Conservation (phyloP, 768 basidiomycete genomes). For the Pleurotus giganteus region DNA sequence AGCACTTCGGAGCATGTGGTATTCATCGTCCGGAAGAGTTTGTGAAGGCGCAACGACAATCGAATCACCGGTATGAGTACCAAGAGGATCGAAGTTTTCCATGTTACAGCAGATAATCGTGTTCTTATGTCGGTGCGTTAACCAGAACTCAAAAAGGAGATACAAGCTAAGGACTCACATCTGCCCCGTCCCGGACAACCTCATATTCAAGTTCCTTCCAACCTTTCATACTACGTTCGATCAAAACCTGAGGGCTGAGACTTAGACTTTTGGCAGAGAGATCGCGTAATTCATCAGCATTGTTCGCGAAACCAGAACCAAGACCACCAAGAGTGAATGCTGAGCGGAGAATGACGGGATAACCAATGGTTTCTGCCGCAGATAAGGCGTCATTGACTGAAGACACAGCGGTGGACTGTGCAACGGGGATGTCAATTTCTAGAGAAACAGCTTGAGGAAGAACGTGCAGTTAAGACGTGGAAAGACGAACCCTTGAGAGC, state of each 20-base stretch:
- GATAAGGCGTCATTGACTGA: constrained; percentile 88
- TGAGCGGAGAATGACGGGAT: constrained; percentile 95
- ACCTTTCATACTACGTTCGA: constrained; percentile 98
- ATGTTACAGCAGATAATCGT: constrained; percentile 99
- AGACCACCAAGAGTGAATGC: constrained; percentile 98
- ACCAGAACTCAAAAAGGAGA: constrained; percentile 11
- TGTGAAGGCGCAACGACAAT: constrained; percentile 99
- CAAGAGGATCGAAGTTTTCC: constrained; percentile 99
- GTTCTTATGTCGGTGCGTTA: constrained; percentile 51
- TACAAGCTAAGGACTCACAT: constrained; percentile 65
- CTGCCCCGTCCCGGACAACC: constrained; percentile 96
- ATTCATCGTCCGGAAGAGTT: constrained; percentile 95
- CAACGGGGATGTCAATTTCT: constrained; percentile 98
- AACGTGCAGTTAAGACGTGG: neutral
- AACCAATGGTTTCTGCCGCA: constrained; percentile 90
- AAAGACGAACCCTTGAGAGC: constrained; percentile 81
- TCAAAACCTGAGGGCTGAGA: constrained; percentile 92
- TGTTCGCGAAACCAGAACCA: constrained; percentile 95
- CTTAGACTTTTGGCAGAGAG: constrained; percentile 88
- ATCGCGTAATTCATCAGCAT: constrained; percentile 92
- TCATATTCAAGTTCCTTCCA: constrained; percentile 99
- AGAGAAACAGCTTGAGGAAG: constrained; percentile 8
- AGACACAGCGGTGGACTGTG: constrained; percentile 96
- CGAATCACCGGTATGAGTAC: constrained; percentile 98
- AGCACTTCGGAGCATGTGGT: constrained; percentile 98